Conservation (phyloP, 2,329 filamentous ascomycete species). For the Xylaria sp. region DNA sequence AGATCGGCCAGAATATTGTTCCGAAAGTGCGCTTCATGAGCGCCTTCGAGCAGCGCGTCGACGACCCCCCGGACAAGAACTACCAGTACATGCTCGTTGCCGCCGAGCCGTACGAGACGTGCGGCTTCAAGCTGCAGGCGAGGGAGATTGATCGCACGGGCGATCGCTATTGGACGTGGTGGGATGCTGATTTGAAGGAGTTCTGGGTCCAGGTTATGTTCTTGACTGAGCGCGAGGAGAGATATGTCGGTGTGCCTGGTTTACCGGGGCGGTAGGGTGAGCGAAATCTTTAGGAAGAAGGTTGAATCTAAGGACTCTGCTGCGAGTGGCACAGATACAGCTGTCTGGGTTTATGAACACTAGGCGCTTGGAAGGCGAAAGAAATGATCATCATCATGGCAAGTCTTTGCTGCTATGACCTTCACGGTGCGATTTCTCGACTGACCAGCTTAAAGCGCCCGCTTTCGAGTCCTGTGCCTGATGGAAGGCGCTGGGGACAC, state of each 20-base stretch:
- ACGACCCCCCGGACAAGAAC: constrained; percentile 89
- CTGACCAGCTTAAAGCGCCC: constrained; percentile 26
- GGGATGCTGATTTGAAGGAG: constrained; percentile 94
- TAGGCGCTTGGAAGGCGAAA: not conserved
- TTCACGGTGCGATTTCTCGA: constrained; percentile 6
- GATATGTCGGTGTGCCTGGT: constrained; percentile 76
- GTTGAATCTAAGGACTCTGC: not conserved
- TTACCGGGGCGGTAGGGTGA: constrained; percentile 55
- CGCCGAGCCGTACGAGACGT: constrained; percentile 97
- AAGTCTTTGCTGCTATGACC: constrained; percentile 28
- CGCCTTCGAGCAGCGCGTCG: constrained; percentile 93
- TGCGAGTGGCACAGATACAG: too few relatives aligned
- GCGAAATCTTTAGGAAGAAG: not conserved
- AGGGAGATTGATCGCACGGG: constrained; percentile 91
- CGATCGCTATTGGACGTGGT: constrained; percentile 92
- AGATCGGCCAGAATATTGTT: constrained; percentile 77
- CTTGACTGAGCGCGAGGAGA: constrained; percentile 96
- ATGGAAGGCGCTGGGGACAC: not conserved
- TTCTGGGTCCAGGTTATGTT: constrained; percentile 99
- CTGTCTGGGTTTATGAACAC: not conserved
- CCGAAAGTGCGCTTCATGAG: constrained; percentile 97
- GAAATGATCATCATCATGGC: constrained; percentile 17
- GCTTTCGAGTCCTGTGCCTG: not conserved
- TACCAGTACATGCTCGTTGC: constrained; percentile 96
- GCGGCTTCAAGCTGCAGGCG: constrained; percentile 94